Percentiles rank a stretch among this genome's conserved stretches.
Conservation (phyloP, 2,329 filamentous ascomycete genomes). For the Knufia fluminis region DNA sequence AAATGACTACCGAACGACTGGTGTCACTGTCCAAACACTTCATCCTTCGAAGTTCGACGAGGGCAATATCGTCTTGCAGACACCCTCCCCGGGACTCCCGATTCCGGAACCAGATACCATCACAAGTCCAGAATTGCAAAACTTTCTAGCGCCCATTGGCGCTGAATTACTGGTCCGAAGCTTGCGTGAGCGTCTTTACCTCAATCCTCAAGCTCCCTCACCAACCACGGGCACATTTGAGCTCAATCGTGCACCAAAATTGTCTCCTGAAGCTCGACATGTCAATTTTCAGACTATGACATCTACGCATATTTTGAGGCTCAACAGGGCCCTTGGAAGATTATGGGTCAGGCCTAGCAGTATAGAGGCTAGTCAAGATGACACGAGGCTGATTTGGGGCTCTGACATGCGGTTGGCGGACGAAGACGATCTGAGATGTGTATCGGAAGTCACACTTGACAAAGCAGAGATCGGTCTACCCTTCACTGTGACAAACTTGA, state of each 20-base stretch:
- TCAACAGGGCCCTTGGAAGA: conserved; percentile 17
- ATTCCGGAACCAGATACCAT: conserved; percentile 46
- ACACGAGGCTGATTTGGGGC: conserved; percentile 14
- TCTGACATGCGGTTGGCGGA: conserved; percentile 11
- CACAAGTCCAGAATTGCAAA: conserved; percentile 47
- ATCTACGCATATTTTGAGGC: conserved; percentile 45
- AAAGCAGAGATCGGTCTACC: conserved; percentile 26
- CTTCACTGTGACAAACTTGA: conserved; percentile 29
- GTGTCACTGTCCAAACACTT: conserved; percentile 80
- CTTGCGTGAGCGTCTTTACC: conserved; percentile 54
- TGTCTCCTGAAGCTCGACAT: conserved; percentile 54
- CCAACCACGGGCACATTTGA: conserved; percentile 21
- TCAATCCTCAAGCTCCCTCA: conserved; percentile 47
- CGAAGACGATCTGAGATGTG: conserved; percentile 12
- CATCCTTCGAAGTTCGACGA: conserved; percentile 68
- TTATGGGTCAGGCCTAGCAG: conserved; percentile 14
- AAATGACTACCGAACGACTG: conserved; percentile 50
- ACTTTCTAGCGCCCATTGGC: conserved; percentile 53
- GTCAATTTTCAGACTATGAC: conserved; percentile 52
- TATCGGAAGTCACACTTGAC: conserved; percentile 4
- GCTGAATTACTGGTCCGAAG: conserved; percentile 61
- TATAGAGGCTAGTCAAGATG: not conserved
- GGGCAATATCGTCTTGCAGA: conserved; percentile 66
- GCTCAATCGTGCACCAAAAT: conserved; percentile 59
- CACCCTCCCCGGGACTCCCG: conserved; percentile 44